A percentile compares a stretch with the other conserved stretches of the same genome.
These are phyloP conservation scores for Kodamaea jinghongensis DNA, from an alignment of 805 yeast species.

Conservation along the genomic window DNA sequence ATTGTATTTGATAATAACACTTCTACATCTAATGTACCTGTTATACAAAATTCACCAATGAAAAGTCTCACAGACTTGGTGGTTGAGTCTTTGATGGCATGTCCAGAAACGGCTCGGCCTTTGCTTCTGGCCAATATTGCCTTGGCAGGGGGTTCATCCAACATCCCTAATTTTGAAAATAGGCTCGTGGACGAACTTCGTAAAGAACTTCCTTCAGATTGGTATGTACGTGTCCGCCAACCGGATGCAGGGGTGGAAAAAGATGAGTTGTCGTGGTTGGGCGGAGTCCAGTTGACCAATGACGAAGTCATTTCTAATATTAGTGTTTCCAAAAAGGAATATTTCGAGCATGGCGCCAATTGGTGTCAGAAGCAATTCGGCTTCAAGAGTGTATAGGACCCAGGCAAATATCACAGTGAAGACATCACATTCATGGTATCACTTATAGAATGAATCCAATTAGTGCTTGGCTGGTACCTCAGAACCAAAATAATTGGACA, in stretches of 20 bases:
- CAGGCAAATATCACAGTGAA: too few relatives aligned
- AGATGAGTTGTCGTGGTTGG: slow-evolving; percentile 37
- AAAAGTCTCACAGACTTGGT: slow-evolving; percentile 75
- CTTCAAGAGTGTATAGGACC: slow-evolving; percentile 25
- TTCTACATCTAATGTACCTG: slow-evolving; percentile 24
- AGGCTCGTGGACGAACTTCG: slow-evolving; percentile 62
- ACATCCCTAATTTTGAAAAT: slow-evolving; percentile 61
- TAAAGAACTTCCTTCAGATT: slow-evolving; percentile 67
- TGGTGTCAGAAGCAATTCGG: slow-evolving; percentile 54
- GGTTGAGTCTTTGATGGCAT: slow-evolving; percentile 61
- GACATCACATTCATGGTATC: too few relatives aligned
- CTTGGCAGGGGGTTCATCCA: slow-evolving; percentile 79
- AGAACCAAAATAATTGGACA: too few relatives aligned
- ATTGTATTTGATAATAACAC: slow-evolving; percentile 43
- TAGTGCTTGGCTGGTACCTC: too few relatives aligned
- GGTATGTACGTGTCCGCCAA: slow-evolving; percentile 51
- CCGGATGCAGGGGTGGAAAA: slow-evolving; percentile 15
- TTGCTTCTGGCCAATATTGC: slow-evolving; percentile 75
- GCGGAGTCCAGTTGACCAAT: slow-evolving; percentile 32
- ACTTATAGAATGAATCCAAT: too few relatives aligned
- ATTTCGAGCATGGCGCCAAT: slow-evolving; percentile 77
- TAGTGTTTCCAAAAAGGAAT: slow-evolving; percentile 73
- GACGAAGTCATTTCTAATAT: slow-evolving; percentile 48
- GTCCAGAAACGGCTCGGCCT: slow-evolving; percentile 75
- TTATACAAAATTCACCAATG: slow-evolving; percentile 49